Evolutionary conservation across 371 early-diverging fungal species (phyloP).

Genomic region (Mucor indicus): DNA sequence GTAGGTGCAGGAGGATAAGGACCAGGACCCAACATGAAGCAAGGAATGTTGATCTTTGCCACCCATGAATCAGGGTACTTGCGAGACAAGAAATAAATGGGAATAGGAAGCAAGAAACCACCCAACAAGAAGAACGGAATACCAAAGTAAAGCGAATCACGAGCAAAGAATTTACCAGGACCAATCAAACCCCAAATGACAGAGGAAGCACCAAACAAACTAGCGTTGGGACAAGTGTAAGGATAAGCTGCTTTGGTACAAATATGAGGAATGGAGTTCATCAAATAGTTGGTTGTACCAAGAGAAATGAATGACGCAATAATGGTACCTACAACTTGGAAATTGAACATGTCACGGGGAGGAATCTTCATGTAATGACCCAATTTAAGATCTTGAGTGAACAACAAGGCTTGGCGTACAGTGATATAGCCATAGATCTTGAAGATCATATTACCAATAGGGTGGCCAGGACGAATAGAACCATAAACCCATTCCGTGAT

Average conservation of each 20-base stretch:
- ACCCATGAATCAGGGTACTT: constrained; percentile 46
- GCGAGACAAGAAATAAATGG: constrained; percentile 37
- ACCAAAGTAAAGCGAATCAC: constrained; percentile 42
- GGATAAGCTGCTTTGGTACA: constrained; percentile 48
- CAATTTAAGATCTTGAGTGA: constrained; percentile 58
- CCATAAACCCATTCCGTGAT: constrained; percentile 45
- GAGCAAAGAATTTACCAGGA: constrained; percentile 58
- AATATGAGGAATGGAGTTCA: constrained; percentile 50
- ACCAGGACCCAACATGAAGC: constrained; percentile 35
- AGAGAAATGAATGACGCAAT: constrained; percentile 58
- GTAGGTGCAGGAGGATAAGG: constrained; percentile 44
- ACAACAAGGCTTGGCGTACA: constrained; percentile 52
- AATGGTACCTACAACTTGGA: constrained; percentile 61
- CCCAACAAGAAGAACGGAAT: constrained; percentile 39
- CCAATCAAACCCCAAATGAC: constrained; percentile 67
- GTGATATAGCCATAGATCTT: constrained; percentile 60
- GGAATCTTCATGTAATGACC: constrained; percentile 70
- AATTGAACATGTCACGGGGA: constrained; percentile 59
- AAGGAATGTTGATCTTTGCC: constrained; percentile 52
- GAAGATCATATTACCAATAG: constrained; percentile 60
- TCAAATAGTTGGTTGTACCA: constrained; percentile 56
- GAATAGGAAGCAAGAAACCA: constrained; percentile 47
- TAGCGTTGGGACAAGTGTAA: constrained; percentile 48
- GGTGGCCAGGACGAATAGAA: constrained; percentile 54
- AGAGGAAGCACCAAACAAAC: constrained; percentile 40